These are phyloP conservation scores for Clitoria ternatea DNA, from an alignment of 306 rosid genomes.

Conservation along the genomic window DNA sequence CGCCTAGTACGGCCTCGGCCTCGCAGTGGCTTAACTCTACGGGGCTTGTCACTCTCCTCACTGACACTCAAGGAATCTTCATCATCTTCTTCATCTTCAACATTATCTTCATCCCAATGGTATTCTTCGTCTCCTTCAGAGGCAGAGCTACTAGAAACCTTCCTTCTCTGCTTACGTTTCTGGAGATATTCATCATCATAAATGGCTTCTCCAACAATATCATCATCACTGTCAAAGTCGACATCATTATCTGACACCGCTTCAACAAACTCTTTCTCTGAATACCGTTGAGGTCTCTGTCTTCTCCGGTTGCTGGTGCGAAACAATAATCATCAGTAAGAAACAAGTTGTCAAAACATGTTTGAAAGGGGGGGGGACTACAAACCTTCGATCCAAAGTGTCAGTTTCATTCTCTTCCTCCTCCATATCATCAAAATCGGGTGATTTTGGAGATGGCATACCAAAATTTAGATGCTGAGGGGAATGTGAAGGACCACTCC, in stretches of 20 bases:
- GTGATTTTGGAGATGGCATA: slow-evolving; percentile 68
- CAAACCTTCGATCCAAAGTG: slow-evolving; percentile 67
- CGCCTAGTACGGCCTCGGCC: slow-evolving; percentile 82
- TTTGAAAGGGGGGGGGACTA: not conserved
- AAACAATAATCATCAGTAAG: slow-evolving; percentile 14
- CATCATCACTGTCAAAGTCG: slow-evolving; percentile 85
- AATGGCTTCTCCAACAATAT: slow-evolving; percentile 91
- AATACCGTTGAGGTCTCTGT: slow-evolving; percentile 81
- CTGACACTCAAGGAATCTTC: slow-evolving; percentile 68
- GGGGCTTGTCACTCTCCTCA: slow-evolving; percentile 78
- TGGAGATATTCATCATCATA: slow-evolving; percentile 85
- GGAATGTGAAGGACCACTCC: slow-evolving; percentile 59
- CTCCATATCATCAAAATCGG: slow-evolving; percentile 51
- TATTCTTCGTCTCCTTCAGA: slow-evolving; percentile 98
- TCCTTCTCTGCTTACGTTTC: slow-evolving; percentile 78
- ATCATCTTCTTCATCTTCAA: slow-evolving; percentile 81
- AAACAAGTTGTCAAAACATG: not conserved
- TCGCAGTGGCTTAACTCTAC: slow-evolving; percentile 50
- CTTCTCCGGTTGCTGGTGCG: slow-evolving; percentile 63
- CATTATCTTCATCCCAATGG: slow-evolving; percentile 73
- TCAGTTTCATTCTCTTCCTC: slow-evolving; percentile 58
- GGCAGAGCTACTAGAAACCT: slow-evolving; percentile 79
- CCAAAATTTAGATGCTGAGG: slow-evolving; percentile 49
- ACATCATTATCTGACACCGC: slow-evolving; percentile 76
- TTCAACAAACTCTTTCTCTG: slow-evolving; percentile 77